Evolutionary conservation across 2,329 filamentous ascomycete species (phyloP).

Genomic region (Fusarium chaquense): DNA sequence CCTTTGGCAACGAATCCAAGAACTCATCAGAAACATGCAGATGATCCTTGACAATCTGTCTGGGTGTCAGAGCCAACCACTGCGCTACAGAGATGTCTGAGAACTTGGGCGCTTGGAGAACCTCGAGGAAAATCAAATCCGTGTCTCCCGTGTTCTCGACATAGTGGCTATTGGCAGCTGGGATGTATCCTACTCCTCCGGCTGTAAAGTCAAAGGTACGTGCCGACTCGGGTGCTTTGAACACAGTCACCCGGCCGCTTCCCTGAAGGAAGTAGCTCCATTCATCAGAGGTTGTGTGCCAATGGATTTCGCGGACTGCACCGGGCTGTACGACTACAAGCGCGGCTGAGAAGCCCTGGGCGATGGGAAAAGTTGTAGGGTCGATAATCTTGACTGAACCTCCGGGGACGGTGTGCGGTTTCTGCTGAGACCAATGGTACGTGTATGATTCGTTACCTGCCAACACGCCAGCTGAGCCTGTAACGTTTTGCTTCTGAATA

Average conservation of each 20-base stretch:
- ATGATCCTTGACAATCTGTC: constrained; percentile 21
- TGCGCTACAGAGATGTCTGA: constrained; percentile 19
- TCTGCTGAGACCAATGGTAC: constrained; percentile 25
- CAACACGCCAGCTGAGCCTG: not conserved
- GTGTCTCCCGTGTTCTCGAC: constrained; percentile 19
- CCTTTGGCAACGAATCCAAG: constrained; percentile 17
- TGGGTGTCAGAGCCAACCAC: constrained; percentile 19
- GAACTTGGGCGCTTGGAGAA: constrained; percentile 18
- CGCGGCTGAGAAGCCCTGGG: constrained; percentile 11
- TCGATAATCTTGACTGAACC: constrained; percentile 20
- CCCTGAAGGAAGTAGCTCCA: constrained; percentile 27
- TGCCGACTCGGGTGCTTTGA: constrained; percentile 8
- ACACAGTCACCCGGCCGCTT: constrained; percentile 8
- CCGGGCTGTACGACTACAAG: constrained; percentile 15
- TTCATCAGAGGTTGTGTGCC: constrained; percentile 22
- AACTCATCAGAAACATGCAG: constrained; percentile 20
- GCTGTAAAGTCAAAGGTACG: constrained; percentile 21
- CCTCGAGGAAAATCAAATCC: constrained; percentile 22
- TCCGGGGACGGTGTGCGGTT: constrained; percentile 18
- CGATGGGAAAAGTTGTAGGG: constrained; percentile 12
- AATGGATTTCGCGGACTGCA: constrained; percentile 17
- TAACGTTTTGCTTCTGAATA: constrained; percentile 15
- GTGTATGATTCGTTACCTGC: constrained; percentile 16
- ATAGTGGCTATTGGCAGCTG: constrained; percentile 19
- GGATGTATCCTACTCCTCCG: constrained; percentile 15